Evolutionary conservation across 768 basidiomycete species (phyloP).

Genomic region (Termitomyces bulborhizus): DNA sequence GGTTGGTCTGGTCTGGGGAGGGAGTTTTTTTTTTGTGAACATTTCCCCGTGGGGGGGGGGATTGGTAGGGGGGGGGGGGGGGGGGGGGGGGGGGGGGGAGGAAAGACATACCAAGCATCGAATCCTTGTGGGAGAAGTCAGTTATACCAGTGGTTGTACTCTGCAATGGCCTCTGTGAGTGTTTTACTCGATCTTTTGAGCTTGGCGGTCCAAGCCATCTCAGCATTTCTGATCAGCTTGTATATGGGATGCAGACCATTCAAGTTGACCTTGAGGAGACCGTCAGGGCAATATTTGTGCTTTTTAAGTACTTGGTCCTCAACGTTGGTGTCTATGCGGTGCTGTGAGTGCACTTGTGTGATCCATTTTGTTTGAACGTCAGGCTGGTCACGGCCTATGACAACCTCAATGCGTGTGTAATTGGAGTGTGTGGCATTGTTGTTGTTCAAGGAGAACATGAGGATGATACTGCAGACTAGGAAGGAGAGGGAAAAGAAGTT

Average conservation of each 20-base stretch:
- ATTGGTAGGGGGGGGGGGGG: no score
- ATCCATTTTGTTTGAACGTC: not conserved
- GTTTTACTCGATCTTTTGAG: conserved; percentile 67
- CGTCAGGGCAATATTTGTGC: conserved; percentile 31
- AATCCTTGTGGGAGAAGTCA: conserved; percentile 80
- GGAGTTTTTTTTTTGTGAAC: no score
- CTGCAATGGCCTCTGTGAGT: conserved; percentile 63
- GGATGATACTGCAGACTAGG: no score
- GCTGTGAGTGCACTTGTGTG: not conserved
- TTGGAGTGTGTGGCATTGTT: not conserved
- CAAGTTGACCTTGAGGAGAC: conserved; percentile 34
- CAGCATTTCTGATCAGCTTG: no score
- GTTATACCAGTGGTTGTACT: conserved; percentile 72
- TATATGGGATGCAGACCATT: conserved; percentile 58
- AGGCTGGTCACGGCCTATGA: not conserved
- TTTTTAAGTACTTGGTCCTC: conserved; percentile 11
- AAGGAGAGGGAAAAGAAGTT: no score
- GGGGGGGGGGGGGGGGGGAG: no score
- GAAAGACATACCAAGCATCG: conserved; percentile 71
- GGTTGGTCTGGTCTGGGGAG: no score
- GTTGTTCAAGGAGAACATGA: no score
- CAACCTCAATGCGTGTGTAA: not conserved
- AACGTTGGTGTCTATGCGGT: not conserved
- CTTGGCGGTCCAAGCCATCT: conserved; percentile 54
- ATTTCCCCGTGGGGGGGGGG: no score